Evolutionary conservation across 768 basidiomycete genomes (phyloP).

Genomic region (Mrakia frigida): DNA sequence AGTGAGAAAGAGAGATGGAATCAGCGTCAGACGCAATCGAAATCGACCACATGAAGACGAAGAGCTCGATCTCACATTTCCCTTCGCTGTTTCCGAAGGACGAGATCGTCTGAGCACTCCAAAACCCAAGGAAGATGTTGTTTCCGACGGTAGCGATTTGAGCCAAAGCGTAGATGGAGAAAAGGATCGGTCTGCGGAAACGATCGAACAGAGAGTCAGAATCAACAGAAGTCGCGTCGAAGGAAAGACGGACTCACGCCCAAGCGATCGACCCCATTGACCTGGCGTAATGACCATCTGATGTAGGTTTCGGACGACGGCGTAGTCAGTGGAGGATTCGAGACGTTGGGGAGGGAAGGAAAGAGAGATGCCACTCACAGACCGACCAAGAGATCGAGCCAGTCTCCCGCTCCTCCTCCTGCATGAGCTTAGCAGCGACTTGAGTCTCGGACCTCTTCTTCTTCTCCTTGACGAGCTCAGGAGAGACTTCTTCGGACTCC

Average conservation of each 20-base stretch:
- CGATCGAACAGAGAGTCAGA: too few relatives aligned
- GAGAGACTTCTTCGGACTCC: conserved; percentile 37
- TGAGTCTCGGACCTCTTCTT: conserved; percentile 37
- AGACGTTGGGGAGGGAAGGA: background rate
- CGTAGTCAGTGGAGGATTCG: background rate
- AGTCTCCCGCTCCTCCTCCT: conserved; percentile 56
- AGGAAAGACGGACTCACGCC: conserved; percentile 23
- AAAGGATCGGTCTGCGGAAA: conserved; percentile 45
- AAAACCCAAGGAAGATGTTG: conserved; percentile 67
- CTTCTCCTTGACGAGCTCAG: conserved; percentile 40
- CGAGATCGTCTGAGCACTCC: conserved; percentile 56
- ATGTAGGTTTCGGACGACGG: background rate
- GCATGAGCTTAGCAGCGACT: conserved; percentile 45
- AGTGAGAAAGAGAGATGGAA: background rate
- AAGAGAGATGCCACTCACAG: conserved; percentile 37
- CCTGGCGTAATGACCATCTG: conserved; percentile 46
- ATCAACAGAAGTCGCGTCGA: too few relatives aligned
- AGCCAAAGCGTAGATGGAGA: conserved; percentile 49
- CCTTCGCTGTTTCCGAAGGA: conserved; percentile 53
- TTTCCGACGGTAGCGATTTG: conserved; percentile 59
- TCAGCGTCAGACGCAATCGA: background rate
- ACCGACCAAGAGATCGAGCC: conserved; percentile 54
- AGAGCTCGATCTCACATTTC: conserved; percentile 50
- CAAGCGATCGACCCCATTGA: conserved; percentile 53
- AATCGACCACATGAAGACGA: too few relatives aligned